Evolutionary conservation across 805 yeast genomes (phyloP).

Genomic region (Novakomyces olei): DNA sequence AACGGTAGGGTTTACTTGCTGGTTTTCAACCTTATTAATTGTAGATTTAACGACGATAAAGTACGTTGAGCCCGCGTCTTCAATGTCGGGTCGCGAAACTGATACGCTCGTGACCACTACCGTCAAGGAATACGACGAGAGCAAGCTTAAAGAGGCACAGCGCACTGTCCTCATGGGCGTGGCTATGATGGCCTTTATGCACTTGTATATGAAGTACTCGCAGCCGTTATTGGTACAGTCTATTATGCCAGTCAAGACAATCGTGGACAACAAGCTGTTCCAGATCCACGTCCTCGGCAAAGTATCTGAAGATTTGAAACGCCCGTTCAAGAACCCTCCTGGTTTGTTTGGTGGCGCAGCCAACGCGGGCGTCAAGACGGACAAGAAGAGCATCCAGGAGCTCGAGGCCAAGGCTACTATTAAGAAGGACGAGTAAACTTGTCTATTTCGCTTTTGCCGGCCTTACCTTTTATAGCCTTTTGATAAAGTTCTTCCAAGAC

Average conservation of each 20-base stretch:
- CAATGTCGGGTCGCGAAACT: constrained; percentile 56
- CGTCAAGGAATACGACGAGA: constrained; percentile 66
- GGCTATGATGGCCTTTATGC: constrained; percentile 98
- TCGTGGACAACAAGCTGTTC: constrained; percentile 73
- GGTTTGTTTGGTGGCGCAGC: constrained; percentile 38
- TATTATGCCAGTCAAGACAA: constrained; percentile 71
- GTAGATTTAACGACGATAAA: constrained; percentile 64
- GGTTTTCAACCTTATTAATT: neutral
- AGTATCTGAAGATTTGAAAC: constrained; percentile 70
- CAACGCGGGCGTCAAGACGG: constrained; percentile 36
- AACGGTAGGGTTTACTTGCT: constrained; percentile 25
- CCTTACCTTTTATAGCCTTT: too few relatives aligned
- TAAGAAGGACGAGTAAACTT: constrained; percentile 57
- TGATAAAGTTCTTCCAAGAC: too few relatives aligned
- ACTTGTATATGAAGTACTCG: constrained; percentile 87
- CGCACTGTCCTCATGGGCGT: constrained; percentile 69
- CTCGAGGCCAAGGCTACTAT: constrained; percentile 64
- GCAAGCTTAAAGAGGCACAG: neutral
- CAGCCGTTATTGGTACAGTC: constrained; percentile 92
- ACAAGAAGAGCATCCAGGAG: constrained; percentile 62
- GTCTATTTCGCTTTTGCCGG: too few relatives aligned
- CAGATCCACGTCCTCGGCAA: constrained; percentile 71
- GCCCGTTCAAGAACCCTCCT: constrained; percentile 85
- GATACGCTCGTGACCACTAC: constrained; percentile 67
- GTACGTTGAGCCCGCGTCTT: constrained; percentile 65